Conservation (phyloP, 805 yeast species). For the Metschnikowia matae region DNA sequence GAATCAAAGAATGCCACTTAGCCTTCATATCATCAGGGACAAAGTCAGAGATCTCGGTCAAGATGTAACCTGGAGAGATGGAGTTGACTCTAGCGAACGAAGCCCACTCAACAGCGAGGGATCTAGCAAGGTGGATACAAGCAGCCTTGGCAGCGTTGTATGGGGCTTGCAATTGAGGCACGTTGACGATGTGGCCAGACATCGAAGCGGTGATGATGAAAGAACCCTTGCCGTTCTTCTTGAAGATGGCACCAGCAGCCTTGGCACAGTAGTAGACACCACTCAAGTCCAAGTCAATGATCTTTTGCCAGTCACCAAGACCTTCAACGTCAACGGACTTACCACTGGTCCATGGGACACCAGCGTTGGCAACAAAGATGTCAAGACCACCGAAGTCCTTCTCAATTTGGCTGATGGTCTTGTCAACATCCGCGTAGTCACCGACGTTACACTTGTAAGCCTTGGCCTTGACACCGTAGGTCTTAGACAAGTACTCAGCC, state of each 20-base stretch:
- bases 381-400: conserved; percentile 78
- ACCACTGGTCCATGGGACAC: conserved; percentile 68
- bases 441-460: conserved; percentile 64
- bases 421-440: conserved; percentile 46
- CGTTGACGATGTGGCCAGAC: conserved; percentile 46
- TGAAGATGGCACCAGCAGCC: conserved; percentile 37
- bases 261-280: conserved; percentile 44
- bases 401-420: conserved; percentile 47
- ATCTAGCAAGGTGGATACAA: conserved; percentile 38
- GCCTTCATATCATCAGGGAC: conserved; percentile 29
- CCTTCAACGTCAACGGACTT: conserved; percentile 33
- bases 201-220: conserved; percentile 44
- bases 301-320: conserved; percentile 31
- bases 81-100: conserved; percentile 44
- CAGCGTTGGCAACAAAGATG: conserved; percentile 88
- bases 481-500: conserved; percentile 41
- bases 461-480: conserved; percentile 56
- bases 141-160: conserved; percentile 48
- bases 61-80: conserved; percentile 42
- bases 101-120: conserved; percentile 46
- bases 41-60: conserved; percentile 38
- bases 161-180: conserved; percentile 44
- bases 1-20: conserved; percentile 39
- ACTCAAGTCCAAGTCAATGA: conserved; percentile 38
- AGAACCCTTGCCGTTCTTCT: conserved; percentile 39